Conservation (phyloP, 2,329 filamentous ascomycete species). For the Colletotrichum sp. region DNA sequence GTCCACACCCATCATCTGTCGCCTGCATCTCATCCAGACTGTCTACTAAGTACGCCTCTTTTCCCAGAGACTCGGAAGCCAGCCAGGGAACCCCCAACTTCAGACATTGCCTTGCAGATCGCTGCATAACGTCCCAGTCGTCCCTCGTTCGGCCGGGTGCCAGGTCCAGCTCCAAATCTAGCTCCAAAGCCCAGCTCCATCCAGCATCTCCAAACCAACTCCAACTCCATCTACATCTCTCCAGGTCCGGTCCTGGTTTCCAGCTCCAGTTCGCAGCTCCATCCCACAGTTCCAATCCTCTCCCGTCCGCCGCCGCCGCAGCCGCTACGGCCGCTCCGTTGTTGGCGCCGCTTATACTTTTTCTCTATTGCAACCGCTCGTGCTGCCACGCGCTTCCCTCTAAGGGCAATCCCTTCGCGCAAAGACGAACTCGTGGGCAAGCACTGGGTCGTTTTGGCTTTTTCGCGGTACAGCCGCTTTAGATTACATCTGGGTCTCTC, state of each 20-base stretch:
- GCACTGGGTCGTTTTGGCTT: not conserved
- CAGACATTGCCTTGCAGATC: constrained; percentile 15
- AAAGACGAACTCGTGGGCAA: constrained; percentile 8
- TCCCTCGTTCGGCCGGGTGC: constrained; percentile 12
- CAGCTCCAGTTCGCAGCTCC: not conserved
- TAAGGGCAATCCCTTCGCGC: not conserved
- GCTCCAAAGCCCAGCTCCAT: not conserved
- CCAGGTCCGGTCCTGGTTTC: not conserved
- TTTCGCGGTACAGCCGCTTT: constrained; percentile 9
- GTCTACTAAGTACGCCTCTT: constrained; percentile 15
- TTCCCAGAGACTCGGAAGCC: constrained; percentile 15
- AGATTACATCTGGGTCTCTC: constrained; percentile 21
- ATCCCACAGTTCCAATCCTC: not conserved
- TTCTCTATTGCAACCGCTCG: not conserved
- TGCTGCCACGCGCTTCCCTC: constrained; percentile 10
- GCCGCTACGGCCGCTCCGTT: not conserved
- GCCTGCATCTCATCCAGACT: constrained; percentile 16
- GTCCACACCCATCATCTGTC: constrained; percentile 10
- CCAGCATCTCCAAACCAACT: not conserved
- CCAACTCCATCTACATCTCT: not conserved
- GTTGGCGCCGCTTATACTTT: not conserved
- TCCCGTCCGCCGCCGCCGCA: not conserved
- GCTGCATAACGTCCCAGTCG: constrained; percentile 19
- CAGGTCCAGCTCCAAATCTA: not conserved
- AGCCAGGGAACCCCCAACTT: constrained; percentile 12